phyloP scores from a whole-genome alignment of 2,329 filamentous ascomycete species.

The Dactylella cylindrospora region DNA sequence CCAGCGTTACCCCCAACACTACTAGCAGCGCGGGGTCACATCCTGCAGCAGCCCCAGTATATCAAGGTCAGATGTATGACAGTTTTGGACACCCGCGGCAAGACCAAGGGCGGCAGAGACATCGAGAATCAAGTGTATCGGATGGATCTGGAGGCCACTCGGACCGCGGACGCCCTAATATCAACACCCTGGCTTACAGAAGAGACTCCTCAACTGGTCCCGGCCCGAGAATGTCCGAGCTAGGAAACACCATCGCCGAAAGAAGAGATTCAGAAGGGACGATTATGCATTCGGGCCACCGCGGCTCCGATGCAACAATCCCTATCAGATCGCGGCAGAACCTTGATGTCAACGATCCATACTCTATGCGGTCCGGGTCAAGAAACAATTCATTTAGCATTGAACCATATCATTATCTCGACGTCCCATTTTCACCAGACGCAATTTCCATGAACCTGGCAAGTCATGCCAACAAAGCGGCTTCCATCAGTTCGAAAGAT shows the following conservation, averaged over 20 bases:
- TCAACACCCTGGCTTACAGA: conserved; percentile 4
- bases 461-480: conserved; percentile 11
- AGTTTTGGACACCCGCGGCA: conserved; percentile 12
- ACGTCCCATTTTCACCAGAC: conserved; percentile 34
- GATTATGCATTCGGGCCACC: conserved; percentile 12
- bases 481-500: conserved; percentile 34
- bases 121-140: conserved; percentile 28
- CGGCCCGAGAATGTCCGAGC: conserved; percentile 2
- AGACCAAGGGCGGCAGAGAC: conserved; percentile 18
- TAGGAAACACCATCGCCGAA: background rate
- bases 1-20: conserved; percentile 19
- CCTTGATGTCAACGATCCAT: conserved; percentile 20
- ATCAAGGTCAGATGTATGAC: conserved; percentile 14
- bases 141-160: conserved; percentile 31
- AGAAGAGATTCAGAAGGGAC: conserved; percentile 30
- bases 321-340: background rate
- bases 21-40: too few relatives aligned
- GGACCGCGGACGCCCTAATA: conserved; percentile 16
- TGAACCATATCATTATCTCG: conserved; percentile 12
- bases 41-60: conserved; percentile 12
- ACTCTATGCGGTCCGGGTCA: conserved; percentile 10
- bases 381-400: conserved; percentile 22
- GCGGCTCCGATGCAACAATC: conserved; percentile 8
- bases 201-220: conserved; percentile 34
- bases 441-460: conserved; percentile 19